A percentile compares a stretch with the other conserved stretches of the same genome.
Evolutionary conservation across 306 rosid species (phyloP).

Genomic region (Vicia faba): DNA sequence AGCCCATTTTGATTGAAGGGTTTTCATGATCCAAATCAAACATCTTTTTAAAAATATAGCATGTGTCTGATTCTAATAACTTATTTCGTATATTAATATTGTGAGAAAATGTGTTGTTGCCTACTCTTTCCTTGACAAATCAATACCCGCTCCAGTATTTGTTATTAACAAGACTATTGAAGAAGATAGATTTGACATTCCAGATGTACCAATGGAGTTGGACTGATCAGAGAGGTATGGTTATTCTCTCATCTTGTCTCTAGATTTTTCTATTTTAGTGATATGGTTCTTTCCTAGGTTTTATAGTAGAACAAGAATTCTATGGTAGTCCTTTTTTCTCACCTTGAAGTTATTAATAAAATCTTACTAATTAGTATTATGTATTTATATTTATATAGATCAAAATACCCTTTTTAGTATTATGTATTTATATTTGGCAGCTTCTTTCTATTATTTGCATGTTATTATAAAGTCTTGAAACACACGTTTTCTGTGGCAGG

Average conservation of each 20-base stretch:
- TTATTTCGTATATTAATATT: not conserved
- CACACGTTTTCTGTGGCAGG: slow-evolving; percentile 21
- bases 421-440: not conserved
- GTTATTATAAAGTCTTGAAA: slow-evolving; percentile 21
- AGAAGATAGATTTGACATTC: slow-evolving; percentile 85
- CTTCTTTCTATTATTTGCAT: slow-evolving; percentile 15
- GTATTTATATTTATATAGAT: not conserved
- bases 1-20: not conserved
- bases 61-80: slow-evolving; percentile 11
- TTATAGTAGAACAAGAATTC: not conserved
- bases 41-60: not conserved
- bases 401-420: not conserved
- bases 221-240: slow-evolving; percentile 51
- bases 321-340: not conserved
- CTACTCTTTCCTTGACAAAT: slow-evolving; percentile 42
- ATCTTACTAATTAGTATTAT: no score
- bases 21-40: not conserved
- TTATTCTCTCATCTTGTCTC: slow-evolving; percentile 25
- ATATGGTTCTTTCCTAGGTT: slow-evolving; percentile 8
- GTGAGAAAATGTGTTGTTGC: slow-evolving; percentile 16
- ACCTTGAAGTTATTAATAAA: no score
- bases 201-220: slow-evolving; percentile 93
- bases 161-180: slow-evolving; percentile 71
- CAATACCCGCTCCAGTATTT: slow-evolving; percentile 47
- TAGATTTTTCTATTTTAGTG: slow-evolving; percentile 15